Evolutionary conservation across 768 basidiomycete species (phyloP).

Genomic region (Mycena leptocephala): DNA sequence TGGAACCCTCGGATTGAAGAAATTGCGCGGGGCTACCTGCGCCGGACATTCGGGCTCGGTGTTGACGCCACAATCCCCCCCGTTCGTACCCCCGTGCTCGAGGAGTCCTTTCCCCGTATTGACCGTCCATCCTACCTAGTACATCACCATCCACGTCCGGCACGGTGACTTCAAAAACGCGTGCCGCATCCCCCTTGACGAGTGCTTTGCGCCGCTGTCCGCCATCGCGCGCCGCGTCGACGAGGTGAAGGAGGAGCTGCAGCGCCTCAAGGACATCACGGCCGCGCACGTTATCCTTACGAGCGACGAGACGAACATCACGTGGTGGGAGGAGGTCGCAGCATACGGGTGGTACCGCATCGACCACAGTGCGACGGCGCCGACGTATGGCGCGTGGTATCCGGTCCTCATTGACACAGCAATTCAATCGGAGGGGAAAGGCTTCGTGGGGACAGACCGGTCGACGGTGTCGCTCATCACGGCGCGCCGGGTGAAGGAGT

Average conservation of each 20-base stretch:
- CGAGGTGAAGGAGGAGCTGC: slow-evolving; percentile 47
- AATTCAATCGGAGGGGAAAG: slow-evolving; percentile 63
- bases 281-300: slow-evolving; percentile 52
- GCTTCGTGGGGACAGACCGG: slow-evolving; percentile 63
- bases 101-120: slow-evolving; percentile 31
- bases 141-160: slow-evolving; percentile 56
- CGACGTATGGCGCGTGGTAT: slow-evolving; percentile 52
- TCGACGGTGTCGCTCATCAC: slow-evolving; percentile 67
- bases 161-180: slow-evolving; percentile 51
- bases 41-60: slow-evolving; percentile 40
- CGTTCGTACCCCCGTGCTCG: neutral
- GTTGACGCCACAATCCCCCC: slow-evolving; percentile 42
- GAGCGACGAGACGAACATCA: slow-evolving; percentile 53
- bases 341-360: slow-evolving; percentile 47
- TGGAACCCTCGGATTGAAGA: slow-evolving; percentile 44
- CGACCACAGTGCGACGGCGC: slow-evolving; percentile 28
- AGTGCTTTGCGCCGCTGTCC: slow-evolving; percentile 50
- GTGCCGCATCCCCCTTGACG: slow-evolving; percentile 45
- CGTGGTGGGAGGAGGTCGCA: slow-evolving; percentile 49
- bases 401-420: slow-evolving; percentile 66
- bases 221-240: slow-evolving; percentile 46
- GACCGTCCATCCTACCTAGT: too few relatives aligned
- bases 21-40: slow-evolving; percentile 44
- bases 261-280: slow-evolving; percentile 33
- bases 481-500: slow-evolving; percentile 59